Percentiles rank a stretch among this genome's conserved stretches.
phyloP scores from a whole-genome alignment of 1,284 basidiomycete genomes.

The Jaminaea rosea region DNA sequence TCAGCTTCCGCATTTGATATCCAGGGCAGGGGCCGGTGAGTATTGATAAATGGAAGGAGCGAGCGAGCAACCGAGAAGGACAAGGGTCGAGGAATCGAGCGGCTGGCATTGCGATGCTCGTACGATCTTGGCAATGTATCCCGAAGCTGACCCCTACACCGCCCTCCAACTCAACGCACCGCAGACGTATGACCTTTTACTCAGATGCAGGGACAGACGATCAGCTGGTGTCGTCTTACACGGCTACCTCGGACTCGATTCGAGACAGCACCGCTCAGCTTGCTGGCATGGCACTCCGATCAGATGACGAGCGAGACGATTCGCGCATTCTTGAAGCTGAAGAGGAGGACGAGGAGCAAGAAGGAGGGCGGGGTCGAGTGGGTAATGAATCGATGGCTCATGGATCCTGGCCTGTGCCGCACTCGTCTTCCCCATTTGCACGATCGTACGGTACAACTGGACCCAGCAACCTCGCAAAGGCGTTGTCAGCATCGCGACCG shows the following conservation, averaged over 20 bases:
- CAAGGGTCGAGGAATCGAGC: background rate
- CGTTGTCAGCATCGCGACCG: background rate
- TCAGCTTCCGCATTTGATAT: background rate
- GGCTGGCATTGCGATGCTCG: too few species aligned
- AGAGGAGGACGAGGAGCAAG: slow-evolving; percentile 19
- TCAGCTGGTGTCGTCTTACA: slow-evolving; percentile 25
- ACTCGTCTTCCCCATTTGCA: slow-evolving; percentile 11
- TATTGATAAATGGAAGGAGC: background rate
- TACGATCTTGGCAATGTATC: too few species aligned
- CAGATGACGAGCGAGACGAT: slow-evolving; percentile 26
- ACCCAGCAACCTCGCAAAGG: slow-evolving; percentile 2
- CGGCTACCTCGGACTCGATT: slow-evolving; percentile 35
- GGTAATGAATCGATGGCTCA: background rate
- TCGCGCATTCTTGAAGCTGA: slow-evolving; percentile 23
- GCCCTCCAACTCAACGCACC: too few species aligned
- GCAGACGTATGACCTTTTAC: background rate
- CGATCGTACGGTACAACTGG: slow-evolving; percentile 11
- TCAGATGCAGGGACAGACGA: background rate
- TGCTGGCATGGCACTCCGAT: slow-evolving; percentile 33
- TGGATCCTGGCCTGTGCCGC: background rate
- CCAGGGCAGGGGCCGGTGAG: background rate
- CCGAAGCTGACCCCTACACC: too few species aligned
- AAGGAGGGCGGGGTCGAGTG: background rate
- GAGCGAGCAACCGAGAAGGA: background rate
- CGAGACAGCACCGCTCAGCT: slow-evolving; percentile 40